These are phyloP conservation scores for Pistacia vera DNA, from an alignment of 345 rosid species.

Conservation along the genomic window DNA sequence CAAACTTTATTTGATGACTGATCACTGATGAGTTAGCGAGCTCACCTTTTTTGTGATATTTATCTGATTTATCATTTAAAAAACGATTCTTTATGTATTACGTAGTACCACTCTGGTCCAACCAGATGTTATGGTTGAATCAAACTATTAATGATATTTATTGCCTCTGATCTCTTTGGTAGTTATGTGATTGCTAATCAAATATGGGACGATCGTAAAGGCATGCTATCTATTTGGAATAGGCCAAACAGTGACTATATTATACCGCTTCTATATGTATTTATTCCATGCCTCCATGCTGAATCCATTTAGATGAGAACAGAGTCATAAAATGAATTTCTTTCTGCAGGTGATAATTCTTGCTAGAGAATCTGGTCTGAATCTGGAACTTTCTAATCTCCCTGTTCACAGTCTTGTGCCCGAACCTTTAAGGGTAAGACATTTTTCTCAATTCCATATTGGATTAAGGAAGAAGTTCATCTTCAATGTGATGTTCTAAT, in stretches of 20 bases:
- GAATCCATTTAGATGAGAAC: background rate
- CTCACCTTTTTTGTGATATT: background rate
- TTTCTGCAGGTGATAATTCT: conserved; percentile 84
- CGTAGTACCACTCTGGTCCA: background rate
- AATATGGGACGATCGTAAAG: no score
- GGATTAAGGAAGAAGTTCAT: background rate
- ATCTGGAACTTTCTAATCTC: conserved; percentile 79
- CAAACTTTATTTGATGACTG: background rate
- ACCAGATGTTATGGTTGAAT: background rate
- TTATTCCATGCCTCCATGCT: background rate
- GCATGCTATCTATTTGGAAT: no score
- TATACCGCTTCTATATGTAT: background rate
- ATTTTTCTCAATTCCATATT: conserved; percentile 2
- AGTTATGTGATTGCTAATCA: no score
- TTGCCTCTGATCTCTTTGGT: no score
- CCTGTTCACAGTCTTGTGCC: conserved; percentile 90
- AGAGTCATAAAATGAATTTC: background rate
- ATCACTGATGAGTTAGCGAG: background rate
- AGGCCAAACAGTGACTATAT: no score
- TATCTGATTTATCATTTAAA: background rate
- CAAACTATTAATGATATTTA: background rate
- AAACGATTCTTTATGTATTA: no score
- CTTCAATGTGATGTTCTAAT: conserved; percentile 10
- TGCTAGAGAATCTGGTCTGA: conserved; percentile 94
- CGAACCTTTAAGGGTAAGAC: conserved; percentile 71